phyloP scores from a whole-genome alignment of 176 grass and related monocot species.

The Dactylis glomerata region DNA sequence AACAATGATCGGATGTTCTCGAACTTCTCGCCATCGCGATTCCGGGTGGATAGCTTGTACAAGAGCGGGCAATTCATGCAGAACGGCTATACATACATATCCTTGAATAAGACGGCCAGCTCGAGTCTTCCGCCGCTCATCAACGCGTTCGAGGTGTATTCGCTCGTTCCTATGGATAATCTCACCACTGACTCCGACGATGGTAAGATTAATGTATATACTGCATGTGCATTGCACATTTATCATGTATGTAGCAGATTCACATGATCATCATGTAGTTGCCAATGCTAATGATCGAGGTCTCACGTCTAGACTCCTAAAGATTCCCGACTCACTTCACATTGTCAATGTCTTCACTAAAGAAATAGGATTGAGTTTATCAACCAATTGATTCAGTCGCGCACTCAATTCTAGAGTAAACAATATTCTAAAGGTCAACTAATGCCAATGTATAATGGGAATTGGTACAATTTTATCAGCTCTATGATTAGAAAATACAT shows the following conservation, averaged over 20 bases:
- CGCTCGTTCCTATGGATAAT: not conserved
- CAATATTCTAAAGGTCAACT: not conserved
- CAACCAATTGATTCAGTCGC: not conserved
- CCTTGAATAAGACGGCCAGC: not conserved
- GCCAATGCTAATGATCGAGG: not conserved
- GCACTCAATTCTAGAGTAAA: not conserved
- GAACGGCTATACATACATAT: not conserved
- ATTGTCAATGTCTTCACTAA: too few species aligned
- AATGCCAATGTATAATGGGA: not conserved
- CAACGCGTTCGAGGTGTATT: constrained; percentile 20
- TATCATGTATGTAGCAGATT: not conserved
- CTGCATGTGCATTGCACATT: not conserved
- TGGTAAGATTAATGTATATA: not conserved
- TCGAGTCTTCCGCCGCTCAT: constrained; percentile 10
- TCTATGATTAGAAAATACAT: not conserved
- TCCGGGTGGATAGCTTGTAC: too few species aligned
- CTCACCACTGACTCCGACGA: not conserved
- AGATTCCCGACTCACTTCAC: too few species aligned
- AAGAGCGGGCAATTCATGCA: not conserved
- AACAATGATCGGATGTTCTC: too few species aligned
- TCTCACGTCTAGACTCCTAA: not conserved
- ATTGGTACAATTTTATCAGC: not conserved
- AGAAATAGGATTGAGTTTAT: not conserved
- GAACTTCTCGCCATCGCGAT: too few species aligned
- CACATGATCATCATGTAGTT: not conserved